These are phyloP conservation scores for Iris macrosiphon DNA, from an alignment of 106 monocot species.

Conservation along the genomic window DNA sequence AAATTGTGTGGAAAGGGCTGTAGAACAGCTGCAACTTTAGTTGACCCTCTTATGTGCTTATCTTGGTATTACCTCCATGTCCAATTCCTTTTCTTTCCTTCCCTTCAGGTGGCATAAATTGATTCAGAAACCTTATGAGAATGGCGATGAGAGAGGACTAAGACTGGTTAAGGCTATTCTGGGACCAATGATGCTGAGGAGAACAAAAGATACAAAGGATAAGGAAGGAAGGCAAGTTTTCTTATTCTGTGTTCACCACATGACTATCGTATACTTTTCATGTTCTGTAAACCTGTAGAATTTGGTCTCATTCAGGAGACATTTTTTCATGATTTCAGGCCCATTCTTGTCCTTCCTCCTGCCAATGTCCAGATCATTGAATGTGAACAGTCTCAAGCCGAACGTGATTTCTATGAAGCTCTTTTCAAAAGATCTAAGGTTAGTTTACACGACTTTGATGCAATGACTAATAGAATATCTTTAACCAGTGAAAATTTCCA, in stretches of 20 bases:
- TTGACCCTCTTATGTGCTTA: too few species aligned
- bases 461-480: too few species aligned
- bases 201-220: conserved; percentile 87
- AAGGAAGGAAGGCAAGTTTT: conserved; percentile 61
- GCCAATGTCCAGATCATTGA: conserved; percentile 45
- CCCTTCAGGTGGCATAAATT: conserved; percentile 81
- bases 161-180: conserved; percentile 75
- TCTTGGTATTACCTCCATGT: background rate
- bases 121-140: conserved; percentile 82
- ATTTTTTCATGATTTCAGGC: conserved; percentile 34
- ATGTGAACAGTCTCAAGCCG: conserved; percentile 71
- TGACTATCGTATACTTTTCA: too few species aligned
- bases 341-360: conserved; percentile 86
- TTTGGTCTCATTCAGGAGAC: background rate
- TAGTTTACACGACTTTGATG: background rate
- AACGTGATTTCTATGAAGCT: conserved; percentile 78
- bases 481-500: too few species aligned
- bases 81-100: background rate
- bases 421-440: conserved; percentile 79
- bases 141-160: conserved; percentile 74
- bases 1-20: too few species aligned
- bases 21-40: too few species aligned
- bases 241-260: background rate
- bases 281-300: background rate
- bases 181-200: conserved; percentile 78